Base-by-base conservation (phyloP, 1,284 basidiomycete species). In the Cryptococcus wingfieldii region DNA sequence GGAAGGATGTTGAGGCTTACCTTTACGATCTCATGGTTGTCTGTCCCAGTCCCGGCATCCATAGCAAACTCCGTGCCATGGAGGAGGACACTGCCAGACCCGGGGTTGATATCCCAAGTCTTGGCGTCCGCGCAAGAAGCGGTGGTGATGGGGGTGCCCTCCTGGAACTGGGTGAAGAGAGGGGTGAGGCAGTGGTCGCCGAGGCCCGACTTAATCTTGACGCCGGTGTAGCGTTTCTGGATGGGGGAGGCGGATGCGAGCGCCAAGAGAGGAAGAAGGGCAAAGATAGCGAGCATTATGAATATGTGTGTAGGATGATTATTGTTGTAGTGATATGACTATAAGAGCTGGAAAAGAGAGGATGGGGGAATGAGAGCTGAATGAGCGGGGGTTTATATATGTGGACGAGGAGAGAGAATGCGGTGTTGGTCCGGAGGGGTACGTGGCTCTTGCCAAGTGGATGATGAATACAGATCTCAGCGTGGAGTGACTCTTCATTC, bases 91-190 rank as follows among this genome's bases (percentile, higher is more conserved):
- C 50, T 54, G 1, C 62, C 62, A 10, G 53, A 56, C 1, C 62
- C 62, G 16, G 60, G 60, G 45, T 51, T 56, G 55, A 64, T 64
- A 54, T 64, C 58, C 62, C 63, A 64, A 28, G 47, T 51, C 23
- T 50, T 43, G 18, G 55, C 55, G 12, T 38, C 14, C n/a, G 34
- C 37, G 46, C 58, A 60, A 9, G 46, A 51, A 23, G 47, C 41
- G 6, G 54, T 54, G 16, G 37, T 45, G 6, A 60, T 54, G 1
- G 34, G 48, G 14, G 50, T 39, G 0, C 54, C 54, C 5, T 54
- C 34, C 14, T 34, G 39, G 38, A 16, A 41, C 41, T 42, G n/a
- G 47, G 12, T 27, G 39, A 48, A 47, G n/a, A 50, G 19, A 12
- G 54, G 58, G n/a, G 43, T 41, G 19, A 60, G 50, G 18, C 59